Conservation (phyloP, 2,329 filamentous ascomycete genomes). For the Talaromyces sp. region DNA sequence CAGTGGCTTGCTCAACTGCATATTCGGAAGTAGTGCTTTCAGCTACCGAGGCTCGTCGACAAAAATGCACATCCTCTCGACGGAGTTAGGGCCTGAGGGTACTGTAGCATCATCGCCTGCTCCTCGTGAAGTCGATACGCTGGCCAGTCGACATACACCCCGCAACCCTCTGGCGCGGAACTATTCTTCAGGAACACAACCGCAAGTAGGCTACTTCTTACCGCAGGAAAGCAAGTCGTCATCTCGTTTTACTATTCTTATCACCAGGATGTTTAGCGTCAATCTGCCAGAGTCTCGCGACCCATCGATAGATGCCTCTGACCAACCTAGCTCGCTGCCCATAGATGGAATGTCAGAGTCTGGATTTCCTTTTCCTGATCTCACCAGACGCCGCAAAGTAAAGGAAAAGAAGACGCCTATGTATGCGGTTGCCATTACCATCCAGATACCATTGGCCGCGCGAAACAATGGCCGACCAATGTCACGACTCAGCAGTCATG, state of each 20-base stretch:
- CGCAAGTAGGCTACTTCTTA: slow-evolving; percentile 19
- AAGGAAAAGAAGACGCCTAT: slow-evolving; percentile 56
- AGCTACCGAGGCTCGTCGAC: slow-evolving; percentile 58
- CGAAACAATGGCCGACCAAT: slow-evolving; percentile 34
- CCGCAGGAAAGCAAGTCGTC: slow-evolving; percentile 37
- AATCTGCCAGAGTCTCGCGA: slow-evolving; percentile 48
- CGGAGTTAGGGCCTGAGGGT: slow-evolving; percentile 33
- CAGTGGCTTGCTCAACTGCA: slow-evolving; percentile 54
- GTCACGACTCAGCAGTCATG: slow-evolving; percentile 35
- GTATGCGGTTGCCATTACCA: slow-evolving; percentile 57
- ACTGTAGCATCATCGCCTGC: slow-evolving; percentile 27
- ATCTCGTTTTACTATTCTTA: slow-evolving; percentile 52
- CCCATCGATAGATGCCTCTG: slow-evolving; percentile 32
- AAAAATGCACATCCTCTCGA: slow-evolving; percentile 57
- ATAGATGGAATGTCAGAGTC: slow-evolving; percentile 34
- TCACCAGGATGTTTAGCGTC: slow-evolving; percentile 60
- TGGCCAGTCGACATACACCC: slow-evolving; percentile 19
- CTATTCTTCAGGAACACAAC: slow-evolving; percentile 36
- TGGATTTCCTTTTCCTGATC: slow-evolving; percentile 39
- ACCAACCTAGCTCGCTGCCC: slow-evolving; percentile 28
- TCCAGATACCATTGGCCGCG: slow-evolving; percentile 49
- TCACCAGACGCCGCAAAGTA: slow-evolving; percentile 44
- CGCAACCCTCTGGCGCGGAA: slow-evolving; percentile 37
- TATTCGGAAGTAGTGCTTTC: slow-evolving; percentile 58
- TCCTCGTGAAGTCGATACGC: slow-evolving; percentile 20